Base-by-base conservation (phyloP, 2,329 filamentous ascomycete species). In the Diaporthe velutina region DNA sequence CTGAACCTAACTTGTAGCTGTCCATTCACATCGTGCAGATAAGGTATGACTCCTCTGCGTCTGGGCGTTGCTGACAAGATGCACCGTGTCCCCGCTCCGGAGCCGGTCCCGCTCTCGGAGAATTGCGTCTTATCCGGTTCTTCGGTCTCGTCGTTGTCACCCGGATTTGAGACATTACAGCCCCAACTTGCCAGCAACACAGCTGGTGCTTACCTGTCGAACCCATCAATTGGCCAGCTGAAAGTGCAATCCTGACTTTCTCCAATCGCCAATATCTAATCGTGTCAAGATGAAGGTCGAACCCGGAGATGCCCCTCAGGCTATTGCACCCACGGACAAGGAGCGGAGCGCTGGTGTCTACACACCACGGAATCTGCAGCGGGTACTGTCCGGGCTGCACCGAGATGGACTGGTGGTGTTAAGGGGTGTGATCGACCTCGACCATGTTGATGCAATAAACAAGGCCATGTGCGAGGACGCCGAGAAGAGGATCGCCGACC, bases 401-500 rank as follows among this genome's bases (percentile, higher is more conserved):
- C 77, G 76, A 33, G 79, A 80, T 66, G 79, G 79, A 4, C 70
- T 80, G 3, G 78, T 79, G 4, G 78, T 80, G 3, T 70, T 80
- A 40, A 77, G 74, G 40, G 76, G 72, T 38, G 78, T 80, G 35
- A 73, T 80, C 19, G 67, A 76, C 30, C 67, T 75, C 15, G 71
- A 73, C 0, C 74, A 77, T 45, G 66, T 80, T 55, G 77, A 79
- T 30, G 66, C 75, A 17, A 35, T 80, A 33, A 78, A 77, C 33
- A 25, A 30, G 7, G 57, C 54, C 33, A 80, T 79, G 79, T 75
- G 73, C 48, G 60, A 50, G 2, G 78, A 80, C 5, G 78, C 78
- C 10, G 76, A 78, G 7, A 45, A 35, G 35, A 76, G 50, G n/a
- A 73, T 79, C 3, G 40, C 70, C 1, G 76, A 79, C 25, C 74